phyloP scores from a whole-genome alignment of 1,139 yeast genomes.

The Torulaspora pretoriensis region DNA sequence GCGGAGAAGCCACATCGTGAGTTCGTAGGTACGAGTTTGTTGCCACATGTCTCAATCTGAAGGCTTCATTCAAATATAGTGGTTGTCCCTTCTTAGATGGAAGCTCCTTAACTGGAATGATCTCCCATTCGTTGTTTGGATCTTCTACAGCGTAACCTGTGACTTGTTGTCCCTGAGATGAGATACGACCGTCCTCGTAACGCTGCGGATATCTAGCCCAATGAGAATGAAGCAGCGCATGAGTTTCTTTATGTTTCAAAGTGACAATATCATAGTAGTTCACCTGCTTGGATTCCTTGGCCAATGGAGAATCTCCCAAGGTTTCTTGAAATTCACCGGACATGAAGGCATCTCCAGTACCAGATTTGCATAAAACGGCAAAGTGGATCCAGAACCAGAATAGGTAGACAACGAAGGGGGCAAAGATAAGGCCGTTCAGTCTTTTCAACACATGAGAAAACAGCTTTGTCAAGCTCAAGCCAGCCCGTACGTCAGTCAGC shows the following conservation, averaged over 20 bases:
- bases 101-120: conserved; percentile 57
- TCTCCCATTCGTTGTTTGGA: conserved; percentile 78
- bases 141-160: conserved; percentile 65
- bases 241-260: conserved; percentile 71
- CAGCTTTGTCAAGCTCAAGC: conserved; percentile 57
- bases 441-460: conserved; percentile 74
- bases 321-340: conserved; percentile 90
- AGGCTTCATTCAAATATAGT: conserved; percentile 56
- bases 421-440: conserved; percentile 61
- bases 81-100: conserved; percentile 44
- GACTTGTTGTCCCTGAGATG: conserved; percentile 94
- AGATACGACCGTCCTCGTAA: conserved; percentile 93
- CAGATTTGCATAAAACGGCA: conserved; percentile 72
- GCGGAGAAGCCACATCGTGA: conserved; percentile 98
- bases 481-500: conserved; percentile 66
- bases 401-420: conserved; percentile 80
- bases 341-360: conserved; percentile 96
- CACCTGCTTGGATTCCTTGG: conserved; percentile 64
- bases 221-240: conserved; percentile 79
- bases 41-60: conserved; percentile 77
- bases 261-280: conserved; percentile 75
- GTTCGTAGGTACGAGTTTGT: conserved; percentile 78
- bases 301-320: conserved; percentile 74
- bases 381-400: conserved; percentile 95
- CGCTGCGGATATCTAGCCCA: conserved; percentile 71